phyloP scores from a whole-genome alignment of 257 asterid species.

The Ehretia macrophylla region DNA sequence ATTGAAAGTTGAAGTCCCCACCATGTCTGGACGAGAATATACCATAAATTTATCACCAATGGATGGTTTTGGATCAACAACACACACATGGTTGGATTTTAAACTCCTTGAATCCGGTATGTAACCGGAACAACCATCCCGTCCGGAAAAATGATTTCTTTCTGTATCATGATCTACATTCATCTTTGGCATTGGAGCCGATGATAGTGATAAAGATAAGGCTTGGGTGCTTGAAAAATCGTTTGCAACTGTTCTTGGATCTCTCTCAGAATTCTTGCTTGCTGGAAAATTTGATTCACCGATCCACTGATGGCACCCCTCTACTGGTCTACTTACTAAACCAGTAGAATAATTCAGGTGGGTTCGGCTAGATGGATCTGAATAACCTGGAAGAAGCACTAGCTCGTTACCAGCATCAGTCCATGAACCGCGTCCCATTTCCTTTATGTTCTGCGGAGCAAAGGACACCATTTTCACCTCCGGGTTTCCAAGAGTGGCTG shows the following conservation, averaged over 20 bases:
- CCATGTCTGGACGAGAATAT: too few species aligned
- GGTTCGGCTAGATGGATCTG: constrained; percentile 23
- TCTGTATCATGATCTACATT: constrained; percentile 16
- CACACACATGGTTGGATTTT: constrained; percentile 17
- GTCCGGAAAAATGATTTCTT: constrained; percentile 11
- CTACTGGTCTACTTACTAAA: constrained; percentile 12
- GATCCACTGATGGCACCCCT: constrained; percentile 27
- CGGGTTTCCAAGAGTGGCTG: constrained; percentile 22
- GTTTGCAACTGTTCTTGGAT: constrained; percentile 7
- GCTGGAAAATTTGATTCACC: constrained; percentile 16
- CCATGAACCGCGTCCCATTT: constrained; percentile 23
- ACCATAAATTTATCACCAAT: constrained; percentile 7
- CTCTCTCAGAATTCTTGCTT: background rate
- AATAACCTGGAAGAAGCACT: constrained; percentile 23
- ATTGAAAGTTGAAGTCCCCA: constrained; percentile 18
- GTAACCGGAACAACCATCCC: constrained; percentile 1
- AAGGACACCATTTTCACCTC: constrained; percentile 23
- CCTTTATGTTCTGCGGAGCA: constrained; percentile 22
- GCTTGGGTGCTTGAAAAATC: constrained; percentile 38
- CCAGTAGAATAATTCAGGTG: constrained; percentile 13
- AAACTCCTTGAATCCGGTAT: constrained; percentile 10
- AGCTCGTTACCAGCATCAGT: constrained; percentile 25
- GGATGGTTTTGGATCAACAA: constrained; percentile 15
- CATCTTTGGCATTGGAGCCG: constrained; percentile 35
- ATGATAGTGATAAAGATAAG: constrained; percentile 52